Evolutionary conservation across 768 basidiomycete genomes (phyloP), one percentile per base, ranked within the genome.

Genomic region (Mycena albidolilacea): DNA sequence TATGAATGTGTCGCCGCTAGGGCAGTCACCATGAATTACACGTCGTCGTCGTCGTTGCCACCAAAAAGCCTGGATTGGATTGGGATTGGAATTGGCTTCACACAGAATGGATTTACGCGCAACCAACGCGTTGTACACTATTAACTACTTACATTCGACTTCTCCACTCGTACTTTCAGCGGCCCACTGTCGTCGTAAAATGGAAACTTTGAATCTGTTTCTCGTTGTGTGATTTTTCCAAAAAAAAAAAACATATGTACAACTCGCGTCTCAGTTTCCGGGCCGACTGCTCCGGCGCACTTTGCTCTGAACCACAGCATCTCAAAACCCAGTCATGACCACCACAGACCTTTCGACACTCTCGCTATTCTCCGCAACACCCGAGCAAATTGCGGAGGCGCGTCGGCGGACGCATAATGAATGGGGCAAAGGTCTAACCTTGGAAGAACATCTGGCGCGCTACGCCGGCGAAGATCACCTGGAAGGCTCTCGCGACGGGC

Each of bases 331-430:
- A 59, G 21, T 8, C 21, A 75, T 75, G 74, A 7, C 70, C 77
- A 85, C 84, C 77, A 85, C 84, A 66, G 74, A 74, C 71, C 69
- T 82, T 59, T 77, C 82, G 3, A 73, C 77, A 3, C 76, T 87
- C 10, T 86, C 89, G 0, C 74, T 90, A 7, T 89, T 87, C 75
- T 80, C 78, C 7, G 90, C 89, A 44, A 90, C 88, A 17, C 78
- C 80, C 10, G 83, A 83, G 50, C 90, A 91, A 75, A 79, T 81
- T 3, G 58, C 80, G 2, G 85, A 84, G 69, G 82, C 87, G 23
- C 83, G 88, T 55, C 81, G 81, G 54, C 78, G 85, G 52, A 82
- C 84, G 9, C 80, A 78, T 54, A 76, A 67, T 15, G 76, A 85
- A 75, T 91, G 89, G 90, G 85, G 84, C 4, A 83, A 79, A 66